Evolutionary conservation across 345 rosid genomes (phyloP).

Genomic region (Raphanus raphanistrum): DNA sequence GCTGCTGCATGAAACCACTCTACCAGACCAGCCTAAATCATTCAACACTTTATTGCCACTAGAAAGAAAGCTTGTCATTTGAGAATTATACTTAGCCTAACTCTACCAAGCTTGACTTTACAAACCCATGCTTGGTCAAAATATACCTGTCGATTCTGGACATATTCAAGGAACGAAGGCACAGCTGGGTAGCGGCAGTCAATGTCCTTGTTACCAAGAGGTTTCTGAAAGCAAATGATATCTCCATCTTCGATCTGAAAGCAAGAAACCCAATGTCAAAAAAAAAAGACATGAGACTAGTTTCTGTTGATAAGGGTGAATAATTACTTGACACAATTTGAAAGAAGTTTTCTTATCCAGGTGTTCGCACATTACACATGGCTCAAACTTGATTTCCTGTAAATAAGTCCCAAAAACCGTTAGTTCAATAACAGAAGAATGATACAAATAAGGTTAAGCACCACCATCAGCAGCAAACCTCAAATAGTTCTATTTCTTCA

Average conservation of each 20-base stretch:
- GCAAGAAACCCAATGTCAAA: slow-evolving; percentile 20
- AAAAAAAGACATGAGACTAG: slow-evolving; percentile 5
- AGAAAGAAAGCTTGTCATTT: not conserved
- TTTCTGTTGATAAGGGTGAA: slow-evolving; percentile 14
- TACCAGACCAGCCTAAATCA: slow-evolving; percentile 12
- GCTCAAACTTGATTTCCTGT: slow-evolving; percentile 96
- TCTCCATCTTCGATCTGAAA: slow-evolving; percentile 94
- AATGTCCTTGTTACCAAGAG: slow-evolving; percentile 45
- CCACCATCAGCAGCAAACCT: slow-evolving; percentile 51
- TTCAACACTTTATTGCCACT: not conserved
- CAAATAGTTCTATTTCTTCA: slow-evolving; percentile 84
- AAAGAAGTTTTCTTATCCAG: slow-evolving; percentile 74
- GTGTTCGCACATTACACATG: slow-evolving; percentile 81
- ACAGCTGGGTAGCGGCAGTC: slow-evolving; percentile 76
- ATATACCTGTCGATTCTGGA: slow-evolving; percentile 82
- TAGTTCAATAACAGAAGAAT: slow-evolving; percentile 17
- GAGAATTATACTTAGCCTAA: not conserved
- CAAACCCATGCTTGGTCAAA: not conserved
- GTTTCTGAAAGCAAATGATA: slow-evolving; percentile 83
- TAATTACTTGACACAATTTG: slow-evolving; percentile 67
- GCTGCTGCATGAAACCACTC: slow-evolving; percentile 4
- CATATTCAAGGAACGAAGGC: slow-evolving; percentile 81
- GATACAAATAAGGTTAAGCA: slow-evolving; percentile 5
- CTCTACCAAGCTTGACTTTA: slow-evolving; percentile 12
- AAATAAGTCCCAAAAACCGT: slow-evolving; percentile 6